phyloP scores from a whole-genome alignment of 2,329 filamentous ascomycete genomes.

The Coleophoma cylindrospora region DNA sequence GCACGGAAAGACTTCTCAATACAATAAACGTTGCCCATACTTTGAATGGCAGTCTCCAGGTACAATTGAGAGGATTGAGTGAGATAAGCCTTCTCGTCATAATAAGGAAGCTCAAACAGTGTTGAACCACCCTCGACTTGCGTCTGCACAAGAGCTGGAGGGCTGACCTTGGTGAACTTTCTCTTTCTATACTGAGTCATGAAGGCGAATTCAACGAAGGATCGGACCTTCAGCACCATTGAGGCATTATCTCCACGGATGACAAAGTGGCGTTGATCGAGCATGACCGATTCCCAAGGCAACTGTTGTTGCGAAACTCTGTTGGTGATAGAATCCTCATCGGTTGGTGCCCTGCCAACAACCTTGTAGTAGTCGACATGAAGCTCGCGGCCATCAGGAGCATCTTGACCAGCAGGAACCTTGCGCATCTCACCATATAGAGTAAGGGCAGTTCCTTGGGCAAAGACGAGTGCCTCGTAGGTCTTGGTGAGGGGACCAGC shows the following conservation, averaged over 20 bases:
- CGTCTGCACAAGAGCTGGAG: constrained; percentile 77
- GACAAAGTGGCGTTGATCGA: constrained; percentile 66
- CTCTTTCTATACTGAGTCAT: constrained; percentile 60
- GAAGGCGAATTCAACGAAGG: constrained; percentile 64
- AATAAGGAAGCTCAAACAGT: constrained; percentile 50
- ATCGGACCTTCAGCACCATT: constrained; percentile 66
- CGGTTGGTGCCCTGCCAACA: constrained; percentile 63
- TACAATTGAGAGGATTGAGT: constrained; percentile 98
- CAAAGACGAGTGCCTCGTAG: constrained; percentile 67
- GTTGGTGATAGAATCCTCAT: constrained; percentile 71
- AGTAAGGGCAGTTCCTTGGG: constrained; percentile 64
- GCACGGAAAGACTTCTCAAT: constrained; percentile 98
- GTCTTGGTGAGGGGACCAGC: constrained; percentile 72
- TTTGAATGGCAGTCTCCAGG: constrained; percentile 88
- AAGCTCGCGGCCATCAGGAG: constrained; percentile 65
- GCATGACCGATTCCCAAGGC: constrained; percentile 38
- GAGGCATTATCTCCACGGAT: constrained; percentile 65
- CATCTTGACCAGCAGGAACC: constrained; percentile 61
- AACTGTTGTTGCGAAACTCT: constrained; percentile 65
- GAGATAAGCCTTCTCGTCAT: constrained; percentile 84
- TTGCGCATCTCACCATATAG: constrained; percentile 65
- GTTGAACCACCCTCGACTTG: constrained; percentile 73
- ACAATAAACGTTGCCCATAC: constrained; percentile 92
- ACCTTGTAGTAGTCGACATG: constrained; percentile 69
- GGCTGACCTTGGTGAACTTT: constrained; percentile 62